phyloP scores from a whole-genome alignment of 179 eudicot species.

The Camellia oleifera region DNA sequence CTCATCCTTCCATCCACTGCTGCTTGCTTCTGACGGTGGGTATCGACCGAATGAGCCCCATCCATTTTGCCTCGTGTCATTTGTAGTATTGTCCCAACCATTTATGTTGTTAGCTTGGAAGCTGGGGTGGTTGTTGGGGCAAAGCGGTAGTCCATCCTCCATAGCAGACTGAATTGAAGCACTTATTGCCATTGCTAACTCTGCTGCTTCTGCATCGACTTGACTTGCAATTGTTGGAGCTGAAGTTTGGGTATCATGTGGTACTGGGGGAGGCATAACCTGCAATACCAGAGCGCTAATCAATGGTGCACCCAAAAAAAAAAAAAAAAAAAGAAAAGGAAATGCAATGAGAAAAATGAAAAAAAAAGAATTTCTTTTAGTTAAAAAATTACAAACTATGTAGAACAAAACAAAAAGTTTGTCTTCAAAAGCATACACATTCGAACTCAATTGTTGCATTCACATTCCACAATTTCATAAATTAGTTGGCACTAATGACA shows the following conservation, averaged over 20 bases:
- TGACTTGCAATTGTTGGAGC: constrained; percentile 21
- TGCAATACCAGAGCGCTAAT: constrained; percentile 16
- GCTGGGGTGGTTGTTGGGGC: constrained; percentile 11
- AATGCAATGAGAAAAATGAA: neutral
- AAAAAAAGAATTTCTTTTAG: neutral
- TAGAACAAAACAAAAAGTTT: neutral
- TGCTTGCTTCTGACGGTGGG: constrained; percentile 26
- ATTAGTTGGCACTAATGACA: neutral
- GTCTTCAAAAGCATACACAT: neutral
- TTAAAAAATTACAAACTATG: neutral
- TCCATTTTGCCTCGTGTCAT: constrained; percentile 21
- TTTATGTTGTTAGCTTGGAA: constrained; percentile 31
- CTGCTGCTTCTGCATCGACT: constrained; percentile 38
- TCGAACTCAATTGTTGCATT: neutral
- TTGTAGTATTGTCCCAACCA: constrained; percentile 14
- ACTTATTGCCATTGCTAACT: constrained; percentile 52
- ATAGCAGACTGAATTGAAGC: constrained; percentile 59
- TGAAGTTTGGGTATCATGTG: constrained; percentile 15
- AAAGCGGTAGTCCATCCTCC: constrained; percentile 30
- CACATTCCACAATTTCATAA: neutral
- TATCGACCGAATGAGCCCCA: constrained; percentile 24
- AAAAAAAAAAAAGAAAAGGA: neutral
- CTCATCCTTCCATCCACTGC: constrained; percentile 22
- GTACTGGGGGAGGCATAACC: constrained; percentile 29
- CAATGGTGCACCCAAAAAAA: neutral